These are phyloP conservation scores for Hymenoscyphus scutula DNA, from an alignment of 2,329 filamentous ascomycete species.

Conservation along the genomic window DNA sequence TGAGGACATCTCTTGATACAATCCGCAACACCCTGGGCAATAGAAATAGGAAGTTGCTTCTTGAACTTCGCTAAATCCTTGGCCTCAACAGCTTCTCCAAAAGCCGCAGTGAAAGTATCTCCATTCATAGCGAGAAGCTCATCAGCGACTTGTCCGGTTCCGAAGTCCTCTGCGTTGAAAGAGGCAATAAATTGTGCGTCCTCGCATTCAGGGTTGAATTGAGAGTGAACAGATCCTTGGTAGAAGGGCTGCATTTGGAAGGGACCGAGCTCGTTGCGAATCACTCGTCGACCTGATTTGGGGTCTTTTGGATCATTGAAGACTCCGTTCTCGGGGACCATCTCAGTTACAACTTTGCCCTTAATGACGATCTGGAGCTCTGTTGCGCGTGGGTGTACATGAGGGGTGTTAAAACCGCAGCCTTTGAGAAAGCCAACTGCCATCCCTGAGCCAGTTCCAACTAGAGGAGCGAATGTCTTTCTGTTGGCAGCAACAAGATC, in stretches of 20 bases:
- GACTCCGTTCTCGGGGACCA: conserved; percentile 53
- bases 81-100: conserved; percentile 46
- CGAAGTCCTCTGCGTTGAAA: conserved; percentile 51
- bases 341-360: conserved; percentile 50
- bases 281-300: conserved; percentile 40
- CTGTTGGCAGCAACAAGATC: conserved; percentile 52
- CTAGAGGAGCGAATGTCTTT: conserved; percentile 55
- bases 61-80: conserved; percentile 47
- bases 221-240: conserved; percentile 53
- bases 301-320: conserved; percentile 33
- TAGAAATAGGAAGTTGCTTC: conserved; percentile 45
- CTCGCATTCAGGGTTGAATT: conserved; percentile 55
- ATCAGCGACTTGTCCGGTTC: conserved; percentile 50
- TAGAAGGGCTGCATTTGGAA: conserved; percentile 54
- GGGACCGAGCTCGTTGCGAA: conserved; percentile 41
- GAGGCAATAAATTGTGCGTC: conserved; percentile 49
- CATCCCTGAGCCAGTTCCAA: conserved; percentile 50
- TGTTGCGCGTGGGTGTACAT: conserved; percentile 52
- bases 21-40: conserved; percentile 51
- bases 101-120: conserved; percentile 46
- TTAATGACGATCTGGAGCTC: conserved; percentile 53
- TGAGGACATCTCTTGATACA: conserved; percentile 38
- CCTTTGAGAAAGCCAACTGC: conserved; percentile 50
- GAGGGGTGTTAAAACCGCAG: conserved; percentile 57
- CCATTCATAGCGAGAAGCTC: conserved; percentile 48